Evolutionary conservation across 78 protist species (phyloP).

Genomic region (Dictyostelium capitatum): DNA sequence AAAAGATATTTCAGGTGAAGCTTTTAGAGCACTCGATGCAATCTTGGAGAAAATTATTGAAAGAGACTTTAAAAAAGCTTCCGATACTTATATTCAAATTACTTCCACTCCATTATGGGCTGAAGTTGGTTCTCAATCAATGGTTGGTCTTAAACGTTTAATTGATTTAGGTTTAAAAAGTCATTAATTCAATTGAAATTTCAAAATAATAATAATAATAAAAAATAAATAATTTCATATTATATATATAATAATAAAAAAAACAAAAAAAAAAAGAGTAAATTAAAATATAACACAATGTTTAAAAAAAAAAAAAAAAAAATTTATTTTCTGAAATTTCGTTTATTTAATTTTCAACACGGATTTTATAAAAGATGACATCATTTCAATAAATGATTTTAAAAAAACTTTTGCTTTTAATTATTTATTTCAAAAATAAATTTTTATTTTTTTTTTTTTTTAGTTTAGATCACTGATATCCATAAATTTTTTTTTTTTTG

Average conservation of each 20-base stretch:
- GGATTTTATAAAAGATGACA: too few relatives aligned
- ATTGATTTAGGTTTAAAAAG: slow-evolving; percentile 65
- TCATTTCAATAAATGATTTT: too few relatives aligned
- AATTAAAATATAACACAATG: too few relatives aligned
- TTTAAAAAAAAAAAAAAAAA: too few relatives aligned
- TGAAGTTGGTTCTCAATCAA: slow-evolving; percentile 68
- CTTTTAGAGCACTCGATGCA: slow-evolving; percentile 38
- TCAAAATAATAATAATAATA: not conserved
- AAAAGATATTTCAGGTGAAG: slow-evolving; percentile 54
- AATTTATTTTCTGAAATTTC: too few relatives aligned
- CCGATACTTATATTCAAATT: slow-evolving; percentile 36
- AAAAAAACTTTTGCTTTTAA: too few relatives aligned
- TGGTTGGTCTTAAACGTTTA: slow-evolving; percentile 80
- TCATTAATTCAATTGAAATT: not conserved
- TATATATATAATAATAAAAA: not conserved
- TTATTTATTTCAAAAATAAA: too few relatives aligned
- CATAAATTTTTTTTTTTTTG: too few relatives aligned
- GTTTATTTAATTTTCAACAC: too few relatives aligned
- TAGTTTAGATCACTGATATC: too few relatives aligned
- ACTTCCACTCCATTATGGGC: slow-evolving; percentile 61
- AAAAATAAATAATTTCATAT: not conserved
- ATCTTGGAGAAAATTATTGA: slow-evolving; percentile 28
- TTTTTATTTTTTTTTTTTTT: too few relatives aligned
- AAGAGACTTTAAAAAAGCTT: slow-evolving; percentile 51
- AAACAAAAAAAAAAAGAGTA: not conserved